Percentiles rank a stretch among this genome's conserved stretches.
Conservation (phyloP, 192 early-diverging fungal genomes). For the Dissophora globulifera region DNA sequence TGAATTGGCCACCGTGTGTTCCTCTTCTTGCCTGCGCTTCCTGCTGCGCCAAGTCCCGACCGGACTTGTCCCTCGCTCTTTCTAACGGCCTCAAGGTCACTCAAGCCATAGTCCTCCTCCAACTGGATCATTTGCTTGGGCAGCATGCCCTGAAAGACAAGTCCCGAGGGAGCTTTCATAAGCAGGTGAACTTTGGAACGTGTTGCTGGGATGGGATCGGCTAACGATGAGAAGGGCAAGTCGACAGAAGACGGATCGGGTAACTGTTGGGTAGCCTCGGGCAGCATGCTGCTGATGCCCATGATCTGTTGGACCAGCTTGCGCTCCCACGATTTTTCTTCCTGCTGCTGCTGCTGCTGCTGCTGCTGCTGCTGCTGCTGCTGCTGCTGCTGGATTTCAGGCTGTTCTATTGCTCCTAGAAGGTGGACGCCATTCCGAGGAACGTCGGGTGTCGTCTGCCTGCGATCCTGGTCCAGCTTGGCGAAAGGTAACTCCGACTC, state of each 20-base stretch:
- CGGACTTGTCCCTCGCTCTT: background rate
- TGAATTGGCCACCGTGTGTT: constrained; percentile 34
- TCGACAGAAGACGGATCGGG: too few relatives aligned
- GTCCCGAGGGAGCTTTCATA: constrained; percentile 16
- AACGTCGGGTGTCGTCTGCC: too few relatives aligned
- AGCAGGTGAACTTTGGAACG: constrained; percentile 22
- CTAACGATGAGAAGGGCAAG: too few relatives aligned
- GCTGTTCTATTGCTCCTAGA: constrained; percentile 1
- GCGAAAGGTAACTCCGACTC: too few relatives aligned
- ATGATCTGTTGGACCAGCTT: constrained; percentile 28
- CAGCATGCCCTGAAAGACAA: constrained; percentile 17
- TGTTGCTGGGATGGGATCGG: too few relatives aligned
- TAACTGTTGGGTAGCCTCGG: too few relatives aligned
- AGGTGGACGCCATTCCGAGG: too few relatives aligned
- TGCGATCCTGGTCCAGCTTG: too few relatives aligned
- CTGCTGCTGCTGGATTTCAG: background rate
- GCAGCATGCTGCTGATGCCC: constrained; percentile 7
- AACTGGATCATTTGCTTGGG: constrained; percentile 24
- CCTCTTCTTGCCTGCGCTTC: background rate
- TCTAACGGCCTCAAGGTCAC: background rate
- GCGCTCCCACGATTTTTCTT: constrained; percentile 34
- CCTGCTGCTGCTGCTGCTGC: background rate
- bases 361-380: background rate
- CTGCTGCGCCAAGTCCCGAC: background rate
- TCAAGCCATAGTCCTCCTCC: constrained; percentile 18